phyloP scores from a whole-genome alignment of 331 rosid genomes.

The Phaseolus coccineus region DNA sequence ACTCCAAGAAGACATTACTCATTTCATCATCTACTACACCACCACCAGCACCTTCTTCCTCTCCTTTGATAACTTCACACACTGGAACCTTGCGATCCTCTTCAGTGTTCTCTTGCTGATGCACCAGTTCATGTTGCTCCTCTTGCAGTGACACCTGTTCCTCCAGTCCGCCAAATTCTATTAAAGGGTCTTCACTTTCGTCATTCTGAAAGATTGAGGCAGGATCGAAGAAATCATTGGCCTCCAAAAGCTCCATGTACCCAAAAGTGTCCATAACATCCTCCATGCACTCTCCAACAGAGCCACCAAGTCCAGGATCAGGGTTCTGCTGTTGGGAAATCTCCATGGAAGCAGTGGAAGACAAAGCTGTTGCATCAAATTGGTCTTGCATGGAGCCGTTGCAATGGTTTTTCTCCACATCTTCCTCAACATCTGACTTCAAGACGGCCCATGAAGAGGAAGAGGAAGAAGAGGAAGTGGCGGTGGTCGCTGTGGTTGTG shows the following conservation, averaged over 20 bases:
- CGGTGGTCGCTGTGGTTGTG: constrained; percentile 45
- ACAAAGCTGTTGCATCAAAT: constrained; percentile 40
- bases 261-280: constrained; percentile 81
- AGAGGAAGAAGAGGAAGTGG: constrained; percentile 64
- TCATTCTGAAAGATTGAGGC: constrained; percentile 63
- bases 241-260: constrained; percentile 78
- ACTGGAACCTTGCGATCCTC: constrained; percentile 17
- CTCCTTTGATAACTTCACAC: constrained; percentile 34
- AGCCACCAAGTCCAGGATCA: constrained; percentile 12
- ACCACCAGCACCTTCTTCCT: constrained; percentile 25
- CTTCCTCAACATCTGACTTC: constrained; percentile 64
- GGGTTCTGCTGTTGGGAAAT: constrained; percentile 47
- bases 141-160: constrained; percentile 10
- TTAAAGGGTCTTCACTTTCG: constrained; percentile 46
- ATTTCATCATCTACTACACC: constrained; percentile 60
- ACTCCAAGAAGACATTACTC: constrained; percentile 86
- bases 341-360: constrained; percentile 78
- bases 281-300: constrained; percentile 58
- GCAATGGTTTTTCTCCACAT: constrained; percentile 39
- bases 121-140: constrained; percentile 16
- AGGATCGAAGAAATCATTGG: constrained; percentile 70
- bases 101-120: background rate
- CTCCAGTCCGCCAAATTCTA: background rate
- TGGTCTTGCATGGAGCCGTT: constrained; percentile 30
- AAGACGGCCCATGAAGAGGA: constrained; percentile 85